Base-by-base conservation (phyloP, 768 basidiomycete genomes). In the Lentinula boryana region DNA sequence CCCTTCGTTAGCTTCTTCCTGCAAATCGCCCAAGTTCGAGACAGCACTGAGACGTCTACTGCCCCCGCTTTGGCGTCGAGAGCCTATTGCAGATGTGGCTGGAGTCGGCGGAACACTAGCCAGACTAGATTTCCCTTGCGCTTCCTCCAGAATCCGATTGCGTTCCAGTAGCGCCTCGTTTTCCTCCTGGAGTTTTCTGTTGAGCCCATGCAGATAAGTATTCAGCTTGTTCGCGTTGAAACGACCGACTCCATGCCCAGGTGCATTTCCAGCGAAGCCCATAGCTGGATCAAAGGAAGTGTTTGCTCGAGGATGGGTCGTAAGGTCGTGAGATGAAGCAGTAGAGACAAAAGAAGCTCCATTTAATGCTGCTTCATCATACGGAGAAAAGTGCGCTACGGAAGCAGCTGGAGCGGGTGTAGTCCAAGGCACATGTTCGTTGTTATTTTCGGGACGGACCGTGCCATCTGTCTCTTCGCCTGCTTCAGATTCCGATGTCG, bases 191-290 rank as follows among this genome's bases (percentile, higher is more conserved):
- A 96, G 70, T 59, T 88, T 80, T 48, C 86, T 77, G 71, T 96
- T 96, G 55, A 96, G 76, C 9, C 88, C 87, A 72, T 95, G 91
- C 67, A 96, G 71, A 70, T 96, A 95, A 10, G 81, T 79, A 62
- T 96, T 95, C 64, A 96, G 72, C 72, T 94, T 96, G 16, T 82
- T 81, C 2, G 89, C 89, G 70, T 95, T 92, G 73, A 94, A 94
- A 32, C 88, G 78, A 15, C 88, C 87, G 33, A 91, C 83, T 16
- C 86, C 88, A 46, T 84, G 81, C 16, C 82, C 84, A 41, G 78
- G 78, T 27, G 82, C 84, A 27, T 82, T 82, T 5, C 81, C 80
- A 8, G 85, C 88, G 51, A 88, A 84, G 13, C 89, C 90, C 69
- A 91, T 84, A 1, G 86, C 83, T 27, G 90, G 90, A 67, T 95